These are phyloP conservation scores for Rhodomyrtus tomentosa DNA, from an alignment of 345 rosid species.

Conservation along the genomic window DNA sequence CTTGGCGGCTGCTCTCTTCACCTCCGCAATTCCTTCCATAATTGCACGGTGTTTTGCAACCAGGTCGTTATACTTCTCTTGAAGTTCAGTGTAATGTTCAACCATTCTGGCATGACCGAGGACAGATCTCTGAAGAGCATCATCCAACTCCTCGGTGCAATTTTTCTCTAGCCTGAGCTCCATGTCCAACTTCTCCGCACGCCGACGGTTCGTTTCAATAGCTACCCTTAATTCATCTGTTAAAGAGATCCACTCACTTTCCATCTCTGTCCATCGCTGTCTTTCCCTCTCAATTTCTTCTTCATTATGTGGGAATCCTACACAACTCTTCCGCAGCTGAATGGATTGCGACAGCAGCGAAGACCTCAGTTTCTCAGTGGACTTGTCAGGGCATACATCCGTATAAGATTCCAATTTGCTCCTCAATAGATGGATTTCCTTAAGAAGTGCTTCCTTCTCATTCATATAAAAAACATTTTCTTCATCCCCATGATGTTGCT, in stretches of 20 bases:
- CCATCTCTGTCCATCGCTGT: constrained; percentile 87
- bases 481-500: constrained; percentile 7
- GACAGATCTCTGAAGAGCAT: constrained; percentile 75
- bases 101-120: constrained; percentile 92
- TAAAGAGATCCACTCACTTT: constrained; percentile 89
- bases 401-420: constrained; percentile 41
- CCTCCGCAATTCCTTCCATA: constrained; percentile 76
- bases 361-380: constrained; percentile 58
- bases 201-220: constrained; percentile 56
- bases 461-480: constrained; percentile 21
- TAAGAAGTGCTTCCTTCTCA: constrained; percentile 75
- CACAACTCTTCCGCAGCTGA: constrained; percentile 41
- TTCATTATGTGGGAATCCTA: constrained; percentile 18
- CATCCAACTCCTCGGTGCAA: constrained; percentile 71
- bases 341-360: constrained; percentile 61
- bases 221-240: constrained; percentile 87
- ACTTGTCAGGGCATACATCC: constrained; percentile 33
- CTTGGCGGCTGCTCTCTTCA: constrained; percentile 81
- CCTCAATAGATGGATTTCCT: constrained; percentile 65
- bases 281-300: constrained; percentile 73
- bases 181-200: constrained; percentile 65
- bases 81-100: constrained; percentile 86
- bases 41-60: constrained; percentile 54
- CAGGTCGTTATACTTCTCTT: constrained; percentile 77
- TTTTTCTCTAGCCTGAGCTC: constrained; percentile 58